Conservation (phyloP, 345 rosid species). For the Punica granatum region DNA sequence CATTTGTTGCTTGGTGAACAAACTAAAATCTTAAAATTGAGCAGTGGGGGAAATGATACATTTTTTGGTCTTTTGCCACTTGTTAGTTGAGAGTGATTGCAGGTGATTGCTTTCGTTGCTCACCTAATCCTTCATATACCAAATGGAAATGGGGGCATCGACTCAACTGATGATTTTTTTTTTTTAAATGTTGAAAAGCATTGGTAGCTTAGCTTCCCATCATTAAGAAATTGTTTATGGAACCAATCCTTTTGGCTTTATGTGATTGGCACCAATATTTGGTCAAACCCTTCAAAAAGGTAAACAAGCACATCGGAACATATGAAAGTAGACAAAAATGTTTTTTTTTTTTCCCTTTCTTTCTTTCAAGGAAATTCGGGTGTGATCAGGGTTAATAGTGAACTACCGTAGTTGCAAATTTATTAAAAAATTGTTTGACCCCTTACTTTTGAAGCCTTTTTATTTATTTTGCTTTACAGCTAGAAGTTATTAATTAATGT, state of each 20-base stretch:
- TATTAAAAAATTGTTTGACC: too few relatives aligned
- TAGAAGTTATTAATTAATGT: too few relatives aligned
- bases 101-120: not conserved
- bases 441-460: too few relatives aligned
- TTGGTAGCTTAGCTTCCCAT: not conserved
- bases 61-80: too few relatives aligned
- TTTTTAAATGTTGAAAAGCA: not conserved
- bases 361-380: not conserved
- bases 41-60: too few relatives aligned
- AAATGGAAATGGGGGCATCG: too few relatives aligned
- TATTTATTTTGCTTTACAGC: not conserved
- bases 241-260: not conserved
- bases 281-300: not conserved
- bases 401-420: too few relatives aligned
- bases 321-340: not conserved
- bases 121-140: not conserved
- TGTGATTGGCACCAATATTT: not conserved
- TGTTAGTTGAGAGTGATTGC: not conserved
- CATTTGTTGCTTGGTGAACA: too few relatives aligned
- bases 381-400: too few relatives aligned
- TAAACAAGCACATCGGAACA: not conserved
- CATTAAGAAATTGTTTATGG: not conserved
- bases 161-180: too few relatives aligned
- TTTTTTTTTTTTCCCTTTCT: not conserved
- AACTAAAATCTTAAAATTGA: too few relatives aligned